These are phyloP conservation scores for Rhizopus stolonifer DNA, from an alignment of 371 early-diverging fungal genomes.

Conservation along the genomic window DNA sequence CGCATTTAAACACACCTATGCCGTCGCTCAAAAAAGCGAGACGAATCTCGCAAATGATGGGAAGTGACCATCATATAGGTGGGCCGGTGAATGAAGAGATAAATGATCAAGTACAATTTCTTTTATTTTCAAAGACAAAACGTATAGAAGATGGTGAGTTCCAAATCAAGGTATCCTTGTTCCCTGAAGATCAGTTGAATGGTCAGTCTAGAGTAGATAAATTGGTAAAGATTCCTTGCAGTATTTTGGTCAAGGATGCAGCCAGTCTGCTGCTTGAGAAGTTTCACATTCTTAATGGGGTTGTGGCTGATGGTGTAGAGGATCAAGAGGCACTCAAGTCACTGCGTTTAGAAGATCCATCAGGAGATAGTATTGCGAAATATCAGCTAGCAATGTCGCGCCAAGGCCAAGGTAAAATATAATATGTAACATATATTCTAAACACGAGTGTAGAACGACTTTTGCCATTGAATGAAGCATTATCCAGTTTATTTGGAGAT, in stretches of 20 bases:
- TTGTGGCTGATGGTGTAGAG: conserved; percentile 31
- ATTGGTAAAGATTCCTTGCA: conserved; percentile 30
- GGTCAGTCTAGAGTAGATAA: conserved; percentile 39
- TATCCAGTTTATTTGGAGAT: conserved; percentile 36
- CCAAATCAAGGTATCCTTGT: conserved; percentile 40
- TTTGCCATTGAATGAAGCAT: conserved; percentile 19
- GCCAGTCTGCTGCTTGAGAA: conserved; percentile 40
- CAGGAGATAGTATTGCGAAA: conserved; percentile 27
- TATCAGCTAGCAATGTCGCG: conserved; percentile 36
- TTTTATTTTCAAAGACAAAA: conserved; percentile 36
- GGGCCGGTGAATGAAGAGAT: conserved; percentile 26
- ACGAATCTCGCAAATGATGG: conserved; percentile 50
- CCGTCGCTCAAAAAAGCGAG: conserved; percentile 47
- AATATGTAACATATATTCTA: conserved; percentile 20
- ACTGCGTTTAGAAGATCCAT: conserved; percentile 30
- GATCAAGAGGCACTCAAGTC: conserved; percentile 18
- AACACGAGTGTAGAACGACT: conserved; percentile 5
- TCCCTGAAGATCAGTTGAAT: conserved; percentile 20
- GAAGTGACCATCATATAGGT: conserved; percentile 38
- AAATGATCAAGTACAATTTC: conserved; percentile 32
- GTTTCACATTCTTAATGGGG: conserved; percentile 50
- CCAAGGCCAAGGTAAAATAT: conserved; percentile 19
- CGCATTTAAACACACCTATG: conserved; percentile 55
- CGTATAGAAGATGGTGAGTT: conserved; percentile 41
- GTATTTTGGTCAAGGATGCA: conserved; percentile 38